Base-by-base conservation (phyloP, 371 early-diverging fungal species). In the Sporodiniella umbellata region DNA sequence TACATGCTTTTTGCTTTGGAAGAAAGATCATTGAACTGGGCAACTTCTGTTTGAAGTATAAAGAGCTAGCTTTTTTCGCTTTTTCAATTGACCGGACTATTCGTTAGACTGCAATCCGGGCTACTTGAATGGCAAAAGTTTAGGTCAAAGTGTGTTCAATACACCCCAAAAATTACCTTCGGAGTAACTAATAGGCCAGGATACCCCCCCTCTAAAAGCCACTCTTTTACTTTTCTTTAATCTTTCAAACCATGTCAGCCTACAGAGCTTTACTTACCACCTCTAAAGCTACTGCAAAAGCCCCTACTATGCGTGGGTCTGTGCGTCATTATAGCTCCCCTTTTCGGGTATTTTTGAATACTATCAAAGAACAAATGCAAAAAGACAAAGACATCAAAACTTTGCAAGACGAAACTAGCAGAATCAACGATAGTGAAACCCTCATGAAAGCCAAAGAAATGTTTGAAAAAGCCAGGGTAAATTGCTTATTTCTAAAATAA, bases 371-470 rank as follows among this genome's bases (percentile, higher is more conserved):
- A 18, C 96, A 98, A 79, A 81, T 94, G 53, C 80, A 90, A 64
- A 93, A 95, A 74, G 94, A 90, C 74, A 81, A 92, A 70, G 95
- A 96, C 44, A 75, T 98, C 25, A 93, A 95, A 79, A 89, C 85
- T 48, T 72, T 98, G 24, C 87, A 87, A 54, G 96, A 91, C 39
- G 88, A 87, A 64, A 75, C 88, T 30, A 79, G 79, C 46, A 83
- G 90, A 66, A 67, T 94, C 2, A 76, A 84, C 3, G 95, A 94
- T 42, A 91, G 90, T 23, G 96, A 95, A 46, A 79, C 94, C 15
- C 75, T 98, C 62, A 87, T 85, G 62, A 82, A 81, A 56, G 96
- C 98, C 21, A 89, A 86, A 68, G 89, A 93, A 60, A 87, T 92
- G 42, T 86, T 85, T 62, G 75, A 74, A 42, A 85, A 79, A 53